Conservation (phyloP, 768 basidiomycete species). For the Gloeostereum incarnatum region DNA sequence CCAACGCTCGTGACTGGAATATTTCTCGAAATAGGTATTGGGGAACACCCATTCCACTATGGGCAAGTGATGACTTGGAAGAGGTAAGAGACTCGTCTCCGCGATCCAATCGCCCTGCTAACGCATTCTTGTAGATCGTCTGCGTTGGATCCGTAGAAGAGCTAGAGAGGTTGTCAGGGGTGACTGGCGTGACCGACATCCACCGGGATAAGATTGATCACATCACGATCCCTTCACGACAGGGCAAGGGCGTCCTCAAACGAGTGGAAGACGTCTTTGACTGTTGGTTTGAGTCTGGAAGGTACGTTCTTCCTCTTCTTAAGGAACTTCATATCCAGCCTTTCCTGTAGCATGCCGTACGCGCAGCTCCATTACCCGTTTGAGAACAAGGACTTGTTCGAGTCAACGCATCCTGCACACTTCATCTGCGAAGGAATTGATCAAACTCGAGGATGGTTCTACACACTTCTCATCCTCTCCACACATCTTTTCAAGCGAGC, state of each 20-base stretch:
- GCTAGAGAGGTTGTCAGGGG: slow-evolving; percentile 79
- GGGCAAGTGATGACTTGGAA: slow-evolving; percentile 88
- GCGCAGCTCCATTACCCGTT: slow-evolving; percentile 97
- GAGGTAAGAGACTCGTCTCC: slow-evolving; percentile 45
- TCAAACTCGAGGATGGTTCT: slow-evolving; percentile 99
- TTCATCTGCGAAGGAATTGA: slow-evolving; percentile 99
- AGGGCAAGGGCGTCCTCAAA: slow-evolving; percentile 78
- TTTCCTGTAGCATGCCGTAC: slow-evolving; percentile 81
- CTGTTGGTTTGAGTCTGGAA: slow-evolving; percentile 99
- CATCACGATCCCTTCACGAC: slow-evolving; percentile 89
- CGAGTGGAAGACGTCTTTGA: slow-evolving; percentile 98
- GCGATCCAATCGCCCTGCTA: slow-evolving; percentile 1
- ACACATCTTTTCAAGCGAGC: slow-evolving; percentile 90
- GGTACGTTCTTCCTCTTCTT: slow-evolving; percentile 34
- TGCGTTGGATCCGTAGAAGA: slow-evolving; percentile 84
- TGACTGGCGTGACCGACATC: slow-evolving; percentile 76
- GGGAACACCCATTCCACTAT: slow-evolving; percentile 96
- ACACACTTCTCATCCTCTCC: slow-evolving; percentile 92
- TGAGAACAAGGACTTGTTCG: slow-evolving; percentile 88
- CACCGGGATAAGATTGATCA: slow-evolving; percentile 94
- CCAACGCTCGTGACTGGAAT: slow-evolving; percentile 99
- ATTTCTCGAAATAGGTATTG: slow-evolving; percentile 98
- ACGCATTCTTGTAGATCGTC: slow-evolving; percentile 47
- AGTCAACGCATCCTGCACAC: slow-evolving; percentile 84
- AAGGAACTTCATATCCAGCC: neutral